These are phyloP conservation scores for Cytidiella melzeri DNA, from an alignment of 768 basidiomycete species.

Conservation along the genomic window DNA sequence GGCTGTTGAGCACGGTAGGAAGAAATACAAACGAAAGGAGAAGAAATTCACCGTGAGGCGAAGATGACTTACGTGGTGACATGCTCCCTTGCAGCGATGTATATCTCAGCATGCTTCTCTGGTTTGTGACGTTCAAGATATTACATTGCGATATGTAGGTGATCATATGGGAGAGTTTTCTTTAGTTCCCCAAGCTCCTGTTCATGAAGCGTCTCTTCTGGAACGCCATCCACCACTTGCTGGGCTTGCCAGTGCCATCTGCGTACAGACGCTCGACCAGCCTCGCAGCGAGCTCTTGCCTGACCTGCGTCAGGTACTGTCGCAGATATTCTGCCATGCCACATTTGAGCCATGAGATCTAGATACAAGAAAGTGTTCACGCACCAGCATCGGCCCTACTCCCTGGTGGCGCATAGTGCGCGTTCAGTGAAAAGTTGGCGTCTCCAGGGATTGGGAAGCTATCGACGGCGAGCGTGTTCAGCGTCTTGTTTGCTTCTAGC, in stretches of 20 bases:
- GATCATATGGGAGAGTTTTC: not conserved
- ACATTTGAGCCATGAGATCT: not conserved
- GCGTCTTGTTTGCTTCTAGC: conserved; percentile 79
- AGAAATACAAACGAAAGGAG: no score
- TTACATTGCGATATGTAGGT: conserved; percentile 7
- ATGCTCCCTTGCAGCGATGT: not conserved
- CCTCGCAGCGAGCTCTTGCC: conserved; percentile 86
- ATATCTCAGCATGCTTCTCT: conserved; percentile 1
- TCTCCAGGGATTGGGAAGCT: conserved; percentile 93
- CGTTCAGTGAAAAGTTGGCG: conserved; percentile 88
- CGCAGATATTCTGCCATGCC: conserved; percentile 69
- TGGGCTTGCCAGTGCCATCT: conserved; percentile 89
- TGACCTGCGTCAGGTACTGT: conserved; percentile 85
- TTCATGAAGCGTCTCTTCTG: conserved; percentile 97
- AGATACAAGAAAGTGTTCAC: conserved; percentile 17
- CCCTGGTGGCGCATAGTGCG: conserved; percentile 79
- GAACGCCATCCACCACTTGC: conserved; percentile 99
- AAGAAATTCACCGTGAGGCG: no score
- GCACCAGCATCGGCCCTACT: conserved; percentile 78
- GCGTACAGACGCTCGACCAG: conserved; percentile 87
- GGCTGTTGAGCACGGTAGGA: no score
- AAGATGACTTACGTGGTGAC: not conserved
- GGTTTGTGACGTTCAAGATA: conserved; percentile 12
- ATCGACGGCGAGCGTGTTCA: conserved; percentile 92
- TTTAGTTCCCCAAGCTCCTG: conserved; percentile 70